Base-by-base conservation (phyloP, 768 basidiomycete species). In the Lenzites betulinus region DNA sequence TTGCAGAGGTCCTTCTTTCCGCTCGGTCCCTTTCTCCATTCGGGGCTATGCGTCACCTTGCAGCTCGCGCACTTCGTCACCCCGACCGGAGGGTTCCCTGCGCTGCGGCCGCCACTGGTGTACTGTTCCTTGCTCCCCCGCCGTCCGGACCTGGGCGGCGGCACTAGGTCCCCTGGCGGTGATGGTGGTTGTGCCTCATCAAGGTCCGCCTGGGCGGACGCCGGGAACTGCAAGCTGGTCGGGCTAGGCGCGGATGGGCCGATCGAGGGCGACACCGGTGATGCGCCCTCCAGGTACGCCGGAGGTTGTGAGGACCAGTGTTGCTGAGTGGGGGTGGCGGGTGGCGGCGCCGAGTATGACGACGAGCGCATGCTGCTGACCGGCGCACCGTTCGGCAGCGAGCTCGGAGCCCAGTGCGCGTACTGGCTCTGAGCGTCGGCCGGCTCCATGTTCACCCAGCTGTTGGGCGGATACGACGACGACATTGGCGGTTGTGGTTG, bases 1-100 rank as follows among this genome's bases (percentile, higher is more conserved):
- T 95, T 95, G 73, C 93, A 95, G 26, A 95, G 79, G 72, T 95
- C 92, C 75, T 95, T 95, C 74, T 90, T 89, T 26, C 93, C 93
- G 67, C 84, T 92, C 53, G 92, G 91, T 20, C 93, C 93, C 73
- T 95, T 95, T 70, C 93, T 79, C 93, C 93, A 95, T 73, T 95
- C 93, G 0, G 93, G 93, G 69, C 92, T 93, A 8, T 82, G 81
- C 7, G 88, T 92, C 12, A 81, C 87, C 74, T 87, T 89, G 75
- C 93, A 95, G 70, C 89, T 91, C 22, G 85, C 82, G 73, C 92
- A 95, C 66, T 83, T 83, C 59, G 81, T 71, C 18, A 94, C 78
- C 0, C 92, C 92, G 53, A 80, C 79, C 0, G 92, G 92, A 22
- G 92, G 82, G 66, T 88, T 90, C 20, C 87, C 83, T 33, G 77